Percentiles rank a stretch among this genome's conserved stretches.
Conservation (phyloP, 2,329 filamentous ascomycete species). For the Sporothrix dimorphospora region DNA sequence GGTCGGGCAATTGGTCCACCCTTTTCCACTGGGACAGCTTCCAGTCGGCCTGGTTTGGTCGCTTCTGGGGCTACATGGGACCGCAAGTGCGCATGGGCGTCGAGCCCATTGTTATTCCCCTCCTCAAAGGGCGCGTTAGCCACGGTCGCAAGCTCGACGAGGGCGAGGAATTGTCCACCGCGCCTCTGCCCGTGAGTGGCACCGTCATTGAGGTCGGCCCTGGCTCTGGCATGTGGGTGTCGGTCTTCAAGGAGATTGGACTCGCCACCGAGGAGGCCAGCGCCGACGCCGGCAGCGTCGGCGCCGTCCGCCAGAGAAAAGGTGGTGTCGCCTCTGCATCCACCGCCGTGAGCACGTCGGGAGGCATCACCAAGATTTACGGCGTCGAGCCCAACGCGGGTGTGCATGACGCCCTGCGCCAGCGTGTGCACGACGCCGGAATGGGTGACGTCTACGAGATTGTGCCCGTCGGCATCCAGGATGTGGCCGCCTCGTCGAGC, state of each 20-base stretch:
- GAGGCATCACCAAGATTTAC: constrained; percentile 53
- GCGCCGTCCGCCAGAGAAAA: background rate
- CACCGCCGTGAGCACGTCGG: constrained; percentile 19
- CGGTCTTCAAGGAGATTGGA: constrained; percentile 47
- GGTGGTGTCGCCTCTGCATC: background rate
- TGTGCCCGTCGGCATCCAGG: constrained; percentile 65
- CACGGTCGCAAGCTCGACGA: constrained; percentile 44
- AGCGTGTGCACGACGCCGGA: constrained; percentile 54
- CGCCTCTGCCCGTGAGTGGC: constrained; percentile 49
- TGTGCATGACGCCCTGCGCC: constrained; percentile 53
- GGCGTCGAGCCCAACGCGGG: constrained; percentile 66
- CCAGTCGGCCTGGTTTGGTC: constrained; percentile 59
- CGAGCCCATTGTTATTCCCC: constrained; percentile 53
- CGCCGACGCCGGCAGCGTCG: background rate
- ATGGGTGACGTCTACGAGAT: constrained; percentile 63
- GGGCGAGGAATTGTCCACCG: constrained; percentile 13
- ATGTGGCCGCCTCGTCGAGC: constrained; percentile 46
- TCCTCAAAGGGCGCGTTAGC: constrained; percentile 55
- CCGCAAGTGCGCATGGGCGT: constrained; percentile 56
- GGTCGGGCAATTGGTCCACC: constrained; percentile 40
- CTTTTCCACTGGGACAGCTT: constrained; percentile 50
- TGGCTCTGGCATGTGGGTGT: constrained; percentile 63
- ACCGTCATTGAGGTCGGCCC: constrained; percentile 65
- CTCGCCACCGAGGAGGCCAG: background rate
- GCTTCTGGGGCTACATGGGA: constrained; percentile 56